These are phyloP conservation scores for Candida saitoana DNA, from an alignment of 805 yeast genomes.

Conservation along the genomic window DNA sequence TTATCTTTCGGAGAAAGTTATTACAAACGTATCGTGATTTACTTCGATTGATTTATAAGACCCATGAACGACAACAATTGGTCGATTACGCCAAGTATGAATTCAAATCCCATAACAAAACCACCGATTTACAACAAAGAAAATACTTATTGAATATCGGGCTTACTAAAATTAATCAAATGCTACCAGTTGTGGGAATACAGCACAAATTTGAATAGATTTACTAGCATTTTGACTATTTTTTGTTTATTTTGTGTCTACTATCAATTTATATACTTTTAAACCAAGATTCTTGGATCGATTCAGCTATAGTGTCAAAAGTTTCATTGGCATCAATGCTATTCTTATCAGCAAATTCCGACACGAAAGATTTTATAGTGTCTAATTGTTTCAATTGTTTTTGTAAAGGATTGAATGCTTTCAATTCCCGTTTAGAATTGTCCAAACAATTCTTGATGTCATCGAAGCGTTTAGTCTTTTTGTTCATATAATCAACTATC, in stretches of 20 bases:
- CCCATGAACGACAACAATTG: constrained; percentile 35
- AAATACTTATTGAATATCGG: constrained; percentile 36
- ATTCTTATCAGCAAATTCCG: constrained; percentile 1
- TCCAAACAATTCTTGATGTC: background rate
- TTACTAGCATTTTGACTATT: background rate
- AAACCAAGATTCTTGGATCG: constrained; percentile 7
- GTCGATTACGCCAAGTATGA: constrained; percentile 30
- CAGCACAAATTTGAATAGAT: background rate
- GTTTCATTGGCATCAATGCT: constrained; percentile 6
- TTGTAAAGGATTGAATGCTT: constrained; percentile 6
- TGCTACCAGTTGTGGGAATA: constrained; percentile 20
- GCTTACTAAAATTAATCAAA: constrained; percentile 22
- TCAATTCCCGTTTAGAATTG: constrained; percentile 6
- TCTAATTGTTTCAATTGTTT: constrained; percentile 11
- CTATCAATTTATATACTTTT: constrained; percentile 4
- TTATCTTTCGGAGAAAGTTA: constrained; percentile 34
- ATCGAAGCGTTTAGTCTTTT: background rate
- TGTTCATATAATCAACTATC: constrained; percentile 8
- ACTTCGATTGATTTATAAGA: constrained; percentile 29
- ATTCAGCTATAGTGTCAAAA: constrained; percentile 11
- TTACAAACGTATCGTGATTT: constrained; percentile 30
- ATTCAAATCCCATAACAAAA: constrained; percentile 24
- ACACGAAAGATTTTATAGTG: constrained; percentile 5
- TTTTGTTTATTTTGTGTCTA: too few relatives aligned
- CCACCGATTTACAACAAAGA: constrained; percentile 31